Percentiles rank a stretch among this genome's conserved stretches.
Evolutionary conservation across 495 filamentous ascomycete species (phyloP).

Genomic region (Podospora comata): DNA sequence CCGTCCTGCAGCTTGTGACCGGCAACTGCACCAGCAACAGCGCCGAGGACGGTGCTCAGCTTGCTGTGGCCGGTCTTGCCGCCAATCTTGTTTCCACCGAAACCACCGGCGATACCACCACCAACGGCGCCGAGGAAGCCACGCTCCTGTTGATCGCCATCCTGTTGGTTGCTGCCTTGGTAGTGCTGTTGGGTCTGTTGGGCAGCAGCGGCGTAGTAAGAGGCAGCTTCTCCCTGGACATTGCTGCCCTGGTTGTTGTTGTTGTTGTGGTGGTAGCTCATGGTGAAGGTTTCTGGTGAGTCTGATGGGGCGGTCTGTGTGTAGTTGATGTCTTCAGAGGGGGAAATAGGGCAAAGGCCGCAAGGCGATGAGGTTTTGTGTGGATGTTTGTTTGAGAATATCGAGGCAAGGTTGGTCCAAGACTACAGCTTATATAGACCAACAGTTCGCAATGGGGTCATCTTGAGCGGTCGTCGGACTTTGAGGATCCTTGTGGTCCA

Average conservation of each 20-base stretch:
- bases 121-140: conserved; percentile 36
- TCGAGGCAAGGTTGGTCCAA: not conserved
- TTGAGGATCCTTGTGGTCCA: conserved; percentile 1
- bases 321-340: not conserved
- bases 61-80: conserved; percentile 34
- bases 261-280: conserved; percentile 17
- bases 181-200: conserved; percentile 21
- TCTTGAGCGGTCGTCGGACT: not conserved
- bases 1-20: conserved; percentile 40
- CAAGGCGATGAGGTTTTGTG: not conserved
- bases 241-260: conserved; percentile 11
- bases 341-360: not conserved
- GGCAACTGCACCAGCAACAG: conserved; percentile 35
- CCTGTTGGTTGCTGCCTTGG: conserved; percentile 19
- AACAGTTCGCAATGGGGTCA: not conserved
- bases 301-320: not conserved
- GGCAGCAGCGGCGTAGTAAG: conserved; percentile 19
- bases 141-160: conserved; percentile 29
- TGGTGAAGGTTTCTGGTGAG: conserved; percentile 1
- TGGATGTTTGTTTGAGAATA: not conserved
- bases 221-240: conserved; percentile 25
- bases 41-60: conserved; percentile 31
- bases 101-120: conserved; percentile 34
- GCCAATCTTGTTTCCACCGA: conserved; percentile 37
- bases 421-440: not conserved